These are phyloP conservation scores for Oxytropis ochrocephala DNA, from an alignment of 306 rosid species.

Conservation along the genomic window DNA sequence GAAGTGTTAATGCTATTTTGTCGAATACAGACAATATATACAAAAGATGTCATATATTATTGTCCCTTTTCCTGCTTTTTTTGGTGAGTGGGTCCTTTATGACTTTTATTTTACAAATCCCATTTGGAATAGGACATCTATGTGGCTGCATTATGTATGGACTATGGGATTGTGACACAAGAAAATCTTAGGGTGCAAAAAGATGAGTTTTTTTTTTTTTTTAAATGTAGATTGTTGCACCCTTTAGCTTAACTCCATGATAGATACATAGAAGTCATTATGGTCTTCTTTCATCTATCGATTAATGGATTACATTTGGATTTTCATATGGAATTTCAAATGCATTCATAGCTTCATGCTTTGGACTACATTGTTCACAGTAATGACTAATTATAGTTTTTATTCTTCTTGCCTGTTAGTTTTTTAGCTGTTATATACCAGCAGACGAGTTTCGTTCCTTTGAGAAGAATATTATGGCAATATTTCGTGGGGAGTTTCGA, in stretches of 20 bases:
- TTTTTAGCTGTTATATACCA: not conserved
- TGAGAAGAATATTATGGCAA: not conserved
- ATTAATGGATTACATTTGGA: not conserved
- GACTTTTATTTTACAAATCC: not conserved
- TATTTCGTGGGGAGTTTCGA: too few species aligned
- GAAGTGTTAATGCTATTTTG: not conserved
- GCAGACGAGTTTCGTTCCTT: not conserved
- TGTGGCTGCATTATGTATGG: not conserved
- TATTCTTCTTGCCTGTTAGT: not conserved
- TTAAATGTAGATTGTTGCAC: not conserved
- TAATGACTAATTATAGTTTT: not conserved
- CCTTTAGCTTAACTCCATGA: slow-evolving; percentile 10
- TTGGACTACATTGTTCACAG: not conserved
- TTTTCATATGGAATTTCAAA: slow-evolving; percentile 9
- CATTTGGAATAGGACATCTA: not conserved
- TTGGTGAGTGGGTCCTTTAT: not conserved
- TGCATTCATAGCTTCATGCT: not conserved
- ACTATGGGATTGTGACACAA: not conserved
- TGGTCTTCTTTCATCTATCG: not conserved
- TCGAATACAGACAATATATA: not conserved
- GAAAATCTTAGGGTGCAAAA: not conserved
- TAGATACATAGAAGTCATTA: not conserved
- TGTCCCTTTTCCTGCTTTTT: slow-evolving; percentile 12
- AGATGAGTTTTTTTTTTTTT: not conserved
- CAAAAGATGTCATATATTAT: not conserved